A percentile compares a stretch with the other conserved stretches of the same genome.
phyloP scores from a whole-genome alignment of 306 rosid species.

The Cucurbita moschata region DNA sequence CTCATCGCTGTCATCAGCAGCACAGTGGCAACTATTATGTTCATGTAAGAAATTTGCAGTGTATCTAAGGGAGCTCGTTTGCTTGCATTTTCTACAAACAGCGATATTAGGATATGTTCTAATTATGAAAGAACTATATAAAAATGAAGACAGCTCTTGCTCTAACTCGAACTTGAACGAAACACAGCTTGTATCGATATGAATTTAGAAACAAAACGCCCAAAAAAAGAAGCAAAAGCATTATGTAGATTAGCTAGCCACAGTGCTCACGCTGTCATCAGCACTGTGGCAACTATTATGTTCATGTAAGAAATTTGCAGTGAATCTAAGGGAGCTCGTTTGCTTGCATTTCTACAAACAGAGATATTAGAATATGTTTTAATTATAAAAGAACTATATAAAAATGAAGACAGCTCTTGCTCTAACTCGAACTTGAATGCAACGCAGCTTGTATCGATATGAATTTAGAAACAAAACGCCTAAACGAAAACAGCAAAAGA shows the following conservation, averaged over 20 bases:
- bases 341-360: not conserved
- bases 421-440: not conserved
- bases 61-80: not conserved
- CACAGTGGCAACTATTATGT: slow-evolving; percentile 7
- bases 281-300: slow-evolving; percentile 10
- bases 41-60: no score
- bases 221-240: slow-evolving; percentile 3
- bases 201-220: not conserved
- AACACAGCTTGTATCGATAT: not conserved
- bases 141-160: not conserved
- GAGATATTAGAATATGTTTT: not conserved
- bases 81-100: not conserved
- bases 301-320: no score
- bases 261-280: slow-evolving; percentile 86
- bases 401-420: not conserved
- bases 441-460: not conserved
- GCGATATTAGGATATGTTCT: not conserved
- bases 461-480: not conserved
- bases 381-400: not conserved
- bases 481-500: slow-evolving; percentile 2
- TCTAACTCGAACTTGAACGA: not conserved
- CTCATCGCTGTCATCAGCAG: slow-evolving; percentile 77
- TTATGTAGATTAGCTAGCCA: slow-evolving; percentile 24
- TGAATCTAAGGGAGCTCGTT: not conserved
- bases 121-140: not conserved